A percentile compares a stretch with the other conserved stretches of the same genome.
Evolutionary conservation across 352 stramenopile species (phyloP).

Genomic region (Phytophthora lateralis): DNA sequence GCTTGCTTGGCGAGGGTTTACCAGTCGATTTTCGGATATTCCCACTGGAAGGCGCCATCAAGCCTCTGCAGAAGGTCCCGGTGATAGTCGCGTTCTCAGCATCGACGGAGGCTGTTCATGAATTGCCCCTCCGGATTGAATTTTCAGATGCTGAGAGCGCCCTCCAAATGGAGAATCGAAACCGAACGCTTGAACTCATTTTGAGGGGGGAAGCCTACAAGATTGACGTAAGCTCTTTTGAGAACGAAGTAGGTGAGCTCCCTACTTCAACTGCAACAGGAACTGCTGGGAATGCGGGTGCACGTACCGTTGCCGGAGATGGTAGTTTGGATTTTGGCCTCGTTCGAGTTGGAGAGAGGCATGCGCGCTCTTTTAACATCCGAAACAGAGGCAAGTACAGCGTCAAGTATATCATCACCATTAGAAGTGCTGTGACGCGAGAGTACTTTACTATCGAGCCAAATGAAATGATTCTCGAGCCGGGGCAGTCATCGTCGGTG

Average conservation of each 20-base stretch:
- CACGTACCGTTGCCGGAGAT: constrained; percentile 31
- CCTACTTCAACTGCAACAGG: constrained; percentile 6
- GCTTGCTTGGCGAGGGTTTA: constrained; percentile 37
- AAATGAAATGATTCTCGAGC: constrained; percentile 72
- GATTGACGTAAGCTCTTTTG: constrained; percentile 89
- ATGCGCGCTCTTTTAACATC: constrained; percentile 82
- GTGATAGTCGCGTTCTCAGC: constrained; percentile 81
- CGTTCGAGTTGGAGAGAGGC: constrained; percentile 91
- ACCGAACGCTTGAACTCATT: constrained; percentile 35
- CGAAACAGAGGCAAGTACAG: constrained; percentile 94
- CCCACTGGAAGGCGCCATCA: constrained; percentile 76
- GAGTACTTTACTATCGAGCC: constrained; percentile 88
- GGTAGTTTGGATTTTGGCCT: constrained; percentile 92
- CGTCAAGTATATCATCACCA: constrained; percentile 85
- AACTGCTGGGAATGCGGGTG: not conserved
- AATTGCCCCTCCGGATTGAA: constrained; percentile 64
- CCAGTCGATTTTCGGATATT: constrained; percentile 75
- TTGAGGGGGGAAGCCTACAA: constrained; percentile 91
- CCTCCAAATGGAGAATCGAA: constrained; percentile 46
- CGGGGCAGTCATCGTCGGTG: constrained; percentile 69
- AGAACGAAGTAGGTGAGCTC: constrained; percentile 33
- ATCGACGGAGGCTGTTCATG: constrained; percentile 68
- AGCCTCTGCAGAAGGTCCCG: constrained; percentile 62
- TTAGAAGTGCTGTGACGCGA: constrained; percentile 52
- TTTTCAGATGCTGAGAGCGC: constrained; percentile 87